Base-by-base conservation (phyloP, 257 asterid species). In the Nicotiana undulata region DNA sequence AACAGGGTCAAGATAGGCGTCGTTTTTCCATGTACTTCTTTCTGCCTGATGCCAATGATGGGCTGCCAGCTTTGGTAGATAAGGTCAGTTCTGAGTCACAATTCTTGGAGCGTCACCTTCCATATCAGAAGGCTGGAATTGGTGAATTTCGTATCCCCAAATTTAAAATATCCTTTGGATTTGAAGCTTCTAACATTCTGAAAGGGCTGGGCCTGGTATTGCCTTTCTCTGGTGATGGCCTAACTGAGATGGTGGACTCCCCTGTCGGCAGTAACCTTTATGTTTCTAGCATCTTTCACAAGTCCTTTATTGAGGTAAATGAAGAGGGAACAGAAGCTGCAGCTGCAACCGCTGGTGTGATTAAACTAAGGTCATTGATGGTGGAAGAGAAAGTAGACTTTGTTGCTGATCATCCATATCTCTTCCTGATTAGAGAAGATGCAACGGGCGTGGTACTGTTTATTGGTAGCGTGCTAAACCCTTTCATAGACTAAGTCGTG, bases 241-340 rank as follows among this genome's bases (percentile, higher is more conserved):
- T 88, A 66, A 72, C 82, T 2, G 89, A 84, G 53, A 88, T 88
- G 81, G 89, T 81, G 4, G 84, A 86, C 66, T 78, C 88, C 63
- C 70, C 86, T 9, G 63, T 58, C 32, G 75, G 83, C 52, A 18
- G 44, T 13, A 76, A 86, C 8, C 84, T 86, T 2, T 53, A 31
- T 63, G 91, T 88, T 75, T 88, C 89, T 10, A 66, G 58, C 81
- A 88, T 86, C 22, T 82, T 88, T 52, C 91, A 88, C 20, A 88
- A 84, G 52, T 82, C 91, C 24, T 84, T 86, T 20, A 79, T 88
- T 1, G 88, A 86, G 84, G 89, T 88, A 9, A 88, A 86, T 9
- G 89, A 88, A 76, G 88, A 81, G 82, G 89, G 89, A 22, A 86
- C 91, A 32, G 87, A 88, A 82, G 89, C 91, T 22, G 89, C 84